phyloP scores from a whole-genome alignment of 768 basidiomycete species.

The Holtermannia corniformis region DNA sequence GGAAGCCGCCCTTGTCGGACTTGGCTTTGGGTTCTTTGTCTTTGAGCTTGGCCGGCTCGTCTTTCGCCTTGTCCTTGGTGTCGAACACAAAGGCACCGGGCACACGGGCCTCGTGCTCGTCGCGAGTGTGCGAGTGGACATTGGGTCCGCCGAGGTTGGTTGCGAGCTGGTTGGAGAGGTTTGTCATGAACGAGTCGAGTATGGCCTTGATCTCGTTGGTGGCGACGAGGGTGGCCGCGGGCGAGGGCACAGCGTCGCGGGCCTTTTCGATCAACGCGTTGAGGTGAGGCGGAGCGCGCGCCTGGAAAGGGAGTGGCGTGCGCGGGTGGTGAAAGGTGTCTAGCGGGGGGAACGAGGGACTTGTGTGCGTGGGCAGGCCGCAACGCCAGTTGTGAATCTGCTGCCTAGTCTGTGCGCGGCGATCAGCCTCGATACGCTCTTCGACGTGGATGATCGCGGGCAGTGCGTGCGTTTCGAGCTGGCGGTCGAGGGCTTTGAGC shows the following conservation, averaged over 20 bases:
- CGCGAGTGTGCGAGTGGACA: constrained; percentile 2
- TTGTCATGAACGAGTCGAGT: constrained; percentile 34
- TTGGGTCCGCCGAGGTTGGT: constrained; percentile 27
- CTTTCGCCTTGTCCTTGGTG: constrained; percentile 2
- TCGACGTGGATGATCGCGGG: not conserved
- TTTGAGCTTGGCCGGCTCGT: constrained; percentile 1
- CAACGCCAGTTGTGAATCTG: not conserved
- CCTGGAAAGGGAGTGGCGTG: not conserved
- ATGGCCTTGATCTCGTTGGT: constrained; percentile 33
- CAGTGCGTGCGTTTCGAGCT: not conserved
- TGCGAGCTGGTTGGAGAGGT: constrained; percentile 34
- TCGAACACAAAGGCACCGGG: constrained; percentile 34
- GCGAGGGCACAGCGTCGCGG: constrained; percentile 7
- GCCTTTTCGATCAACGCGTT: not conserved
- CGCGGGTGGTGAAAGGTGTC: not conserved
- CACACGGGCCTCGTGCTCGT: constrained; percentile 19
- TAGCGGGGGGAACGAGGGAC: constrained; percentile 2
- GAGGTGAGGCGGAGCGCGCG: not conserved
- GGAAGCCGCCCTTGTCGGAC: constrained; percentile 25
- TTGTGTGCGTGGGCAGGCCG: not conserved
- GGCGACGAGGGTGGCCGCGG: constrained; percentile 12
- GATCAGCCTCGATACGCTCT: not conserved
- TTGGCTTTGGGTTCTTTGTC: constrained; percentile 1
- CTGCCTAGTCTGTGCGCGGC: not conserved
- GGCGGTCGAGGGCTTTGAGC: constrained; percentile 1